These are phyloP conservation scores for Candida alai DNA, from an alignment of 805 yeast genomes.

Conservation along the genomic window DNA sequence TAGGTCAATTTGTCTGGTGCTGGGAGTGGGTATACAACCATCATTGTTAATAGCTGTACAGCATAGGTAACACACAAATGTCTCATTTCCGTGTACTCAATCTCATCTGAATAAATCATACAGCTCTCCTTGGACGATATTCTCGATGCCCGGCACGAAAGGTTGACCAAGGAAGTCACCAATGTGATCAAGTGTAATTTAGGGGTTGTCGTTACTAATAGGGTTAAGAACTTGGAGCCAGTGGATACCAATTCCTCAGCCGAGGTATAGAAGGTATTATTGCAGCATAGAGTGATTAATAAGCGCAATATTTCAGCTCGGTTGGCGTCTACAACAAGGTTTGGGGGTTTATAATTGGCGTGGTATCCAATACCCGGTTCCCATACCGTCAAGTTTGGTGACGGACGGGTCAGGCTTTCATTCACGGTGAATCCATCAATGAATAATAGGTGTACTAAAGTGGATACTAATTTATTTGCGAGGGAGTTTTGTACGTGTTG, in stretches of 20 bases:
- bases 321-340: conserved; percentile 48
- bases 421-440: conserved; percentile 52
- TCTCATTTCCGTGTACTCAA: conserved; percentile 39
- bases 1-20: conserved; percentile 32
- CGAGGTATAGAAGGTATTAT: conserved; percentile 53
- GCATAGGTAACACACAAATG: conserved; percentile 49
- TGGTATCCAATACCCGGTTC: conserved; percentile 72
- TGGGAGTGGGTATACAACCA: conserved; percentile 65
- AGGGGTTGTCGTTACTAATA: conserved; percentile 48
- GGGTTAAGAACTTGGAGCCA: conserved; percentile 63
- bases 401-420: background rate
- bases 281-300: conserved; percentile 53
- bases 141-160: conserved; percentile 49
- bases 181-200: conserved; percentile 46
- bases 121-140: conserved; percentile 42
- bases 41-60: conserved; percentile 56
- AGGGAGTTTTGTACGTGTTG: conserved; percentile 1
- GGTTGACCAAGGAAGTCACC: conserved; percentile 69
- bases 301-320: conserved; percentile 66
- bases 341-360: conserved; percentile 20
- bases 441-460: conserved; percentile 48
- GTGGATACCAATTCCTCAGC: conserved; percentile 38
- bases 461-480: conserved; percentile 11
- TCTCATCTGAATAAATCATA: conserved; percentile 24
- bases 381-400: conserved; percentile 46